Evolutionary conservation across 2,329 filamentous ascomycete genomes (phyloP).

Genomic region (Hirsutella rhossiliensis): DNA sequence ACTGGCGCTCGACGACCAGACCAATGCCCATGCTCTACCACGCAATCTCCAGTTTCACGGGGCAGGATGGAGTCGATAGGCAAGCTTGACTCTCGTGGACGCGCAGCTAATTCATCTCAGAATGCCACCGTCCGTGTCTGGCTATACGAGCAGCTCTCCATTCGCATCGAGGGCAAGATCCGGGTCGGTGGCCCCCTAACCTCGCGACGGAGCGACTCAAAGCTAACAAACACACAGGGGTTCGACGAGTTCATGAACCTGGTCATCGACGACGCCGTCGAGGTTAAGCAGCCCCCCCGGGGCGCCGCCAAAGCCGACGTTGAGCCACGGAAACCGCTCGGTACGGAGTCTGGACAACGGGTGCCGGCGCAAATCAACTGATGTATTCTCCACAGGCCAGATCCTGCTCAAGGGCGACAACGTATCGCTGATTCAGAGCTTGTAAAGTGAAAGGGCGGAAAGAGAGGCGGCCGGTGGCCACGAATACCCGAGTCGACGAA

Average conservation of each 20-base stretch:
- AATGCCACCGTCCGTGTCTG: slow-evolving; percentile 84
- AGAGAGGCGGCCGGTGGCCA: neutral
- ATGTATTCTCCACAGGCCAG: slow-evolving; percentile 48
- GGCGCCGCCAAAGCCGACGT: slow-evolving; percentile 66
- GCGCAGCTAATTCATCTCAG: slow-evolving; percentile 21
- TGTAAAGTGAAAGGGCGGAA: slow-evolving; percentile 6
- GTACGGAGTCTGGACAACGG: slow-evolving; percentile 34
- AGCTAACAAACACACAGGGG: slow-evolving; percentile 42
- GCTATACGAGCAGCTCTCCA: slow-evolving; percentile 91
- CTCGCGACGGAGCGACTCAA: too few species aligned
- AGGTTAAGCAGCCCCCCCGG: slow-evolving; percentile 55
- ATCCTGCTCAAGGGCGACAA: slow-evolving; percentile 84
- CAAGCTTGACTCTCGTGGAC: neutral
- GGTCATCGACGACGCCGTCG: slow-evolving; percentile 87
- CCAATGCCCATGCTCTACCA: too few species aligned
- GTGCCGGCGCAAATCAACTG: slow-evolving; percentile 7
- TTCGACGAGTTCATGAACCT: slow-evolving; percentile 99
- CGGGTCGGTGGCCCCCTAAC: slow-evolving; percentile 45
- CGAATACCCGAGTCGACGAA: neutral
- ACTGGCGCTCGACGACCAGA: too few species aligned
- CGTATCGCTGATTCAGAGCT: slow-evolving; percentile 64
- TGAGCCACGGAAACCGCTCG: slow-evolving; percentile 67
- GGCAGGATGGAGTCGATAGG: too few species aligned
- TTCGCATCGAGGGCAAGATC: slow-evolving; percentile 94
- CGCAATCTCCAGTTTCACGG: too few species aligned